Percentiles rank a stretch among this genome's conserved stretches.
Conservation (phyloP, 495 filamentous ascomycete genomes). For the Talaromyces adpressus region DNA sequence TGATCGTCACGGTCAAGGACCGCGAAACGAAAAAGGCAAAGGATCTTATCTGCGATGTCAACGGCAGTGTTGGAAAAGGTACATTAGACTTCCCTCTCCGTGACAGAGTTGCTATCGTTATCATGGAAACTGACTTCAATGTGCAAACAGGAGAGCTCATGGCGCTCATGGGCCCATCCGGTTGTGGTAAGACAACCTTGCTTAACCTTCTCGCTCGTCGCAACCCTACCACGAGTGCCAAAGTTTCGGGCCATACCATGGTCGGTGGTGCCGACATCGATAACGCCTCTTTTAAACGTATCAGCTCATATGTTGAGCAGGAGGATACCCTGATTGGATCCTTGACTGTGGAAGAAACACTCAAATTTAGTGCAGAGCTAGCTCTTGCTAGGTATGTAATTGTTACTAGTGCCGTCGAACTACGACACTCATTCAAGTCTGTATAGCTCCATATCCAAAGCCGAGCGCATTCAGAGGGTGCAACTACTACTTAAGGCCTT, state of each 20-base stretch:
- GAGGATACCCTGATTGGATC: slow-evolving; percentile 76
- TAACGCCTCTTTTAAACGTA: slow-evolving; percentile 25
- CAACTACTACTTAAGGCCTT: slow-evolving; percentile 51
- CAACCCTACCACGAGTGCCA: slow-evolving; percentile 36
- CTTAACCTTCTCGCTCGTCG: slow-evolving; percentile 66
- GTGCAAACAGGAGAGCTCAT: slow-evolving; percentile 56
- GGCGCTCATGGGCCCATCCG: slow-evolving; percentile 71
- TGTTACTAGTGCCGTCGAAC: no score
- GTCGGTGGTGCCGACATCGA: slow-evolving; percentile 48
- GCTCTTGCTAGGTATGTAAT: slow-evolving; percentile 45
- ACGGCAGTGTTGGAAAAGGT: slow-evolving; percentile 26
- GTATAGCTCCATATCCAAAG: slow-evolving; percentile 29
- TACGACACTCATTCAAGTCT: not conserved
- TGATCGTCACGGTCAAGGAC: slow-evolving; percentile 65
- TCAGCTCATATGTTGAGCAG: slow-evolving; percentile 75
- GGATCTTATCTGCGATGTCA: slow-evolving; percentile 29
- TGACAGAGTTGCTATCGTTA: no score
- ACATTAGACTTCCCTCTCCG: not conserved
- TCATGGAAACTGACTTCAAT: not conserved
- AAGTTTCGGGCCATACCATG: slow-evolving; percentile 39
- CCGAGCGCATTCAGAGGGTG: slow-evolving; percentile 47
- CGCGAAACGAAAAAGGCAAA: slow-evolving; percentile 51
- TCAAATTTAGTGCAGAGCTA: slow-evolving; percentile 59
- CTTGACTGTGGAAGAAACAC: slow-evolving; percentile 68
- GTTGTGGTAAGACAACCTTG: slow-evolving; percentile 72